These are phyloP conservation scores for Monilinia fructigena DNA, from an alignment of 2,329 filamentous ascomycete genomes.

Conservation along the genomic window DNA sequence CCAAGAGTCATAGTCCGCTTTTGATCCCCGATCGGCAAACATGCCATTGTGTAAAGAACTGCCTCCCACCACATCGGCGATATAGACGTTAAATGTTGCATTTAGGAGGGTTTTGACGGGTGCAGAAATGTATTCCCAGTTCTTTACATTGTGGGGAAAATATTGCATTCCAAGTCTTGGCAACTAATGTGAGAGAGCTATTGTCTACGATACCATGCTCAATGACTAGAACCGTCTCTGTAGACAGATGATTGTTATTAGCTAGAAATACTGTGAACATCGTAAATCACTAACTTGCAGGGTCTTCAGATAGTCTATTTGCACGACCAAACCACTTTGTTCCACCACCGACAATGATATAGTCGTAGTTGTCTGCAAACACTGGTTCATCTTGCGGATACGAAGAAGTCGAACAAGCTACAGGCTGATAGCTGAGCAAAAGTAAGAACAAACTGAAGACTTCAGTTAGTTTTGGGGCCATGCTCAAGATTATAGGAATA, in stretches of 20 bases:
- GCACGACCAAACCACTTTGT: constrained; percentile 39
- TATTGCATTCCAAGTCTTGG: constrained; percentile 13
- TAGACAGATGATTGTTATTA: neutral
- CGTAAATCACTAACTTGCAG: constrained; percentile 25
- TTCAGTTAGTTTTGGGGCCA: neutral
- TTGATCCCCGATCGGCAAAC: constrained; percentile 31
- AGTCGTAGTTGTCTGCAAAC: constrained; percentile 19
- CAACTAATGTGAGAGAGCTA: constrained; percentile 16
- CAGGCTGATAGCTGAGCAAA: neutral
- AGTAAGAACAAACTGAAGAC: neutral
- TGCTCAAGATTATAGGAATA: neutral
- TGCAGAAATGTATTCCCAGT: constrained; percentile 11
- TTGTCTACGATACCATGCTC: constrained; percentile 17
- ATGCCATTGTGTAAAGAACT: constrained; percentile 45
- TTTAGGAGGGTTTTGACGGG: neutral
- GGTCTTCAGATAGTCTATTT: constrained; percentile 43
- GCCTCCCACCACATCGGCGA: constrained; percentile 39
- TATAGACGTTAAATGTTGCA: constrained; percentile 8
- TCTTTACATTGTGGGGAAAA: constrained; percentile 19
- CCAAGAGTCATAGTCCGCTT: constrained; percentile 43
- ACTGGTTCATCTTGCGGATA: neutral
- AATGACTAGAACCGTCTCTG: constrained; percentile 16
- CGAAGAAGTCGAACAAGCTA: neutral
- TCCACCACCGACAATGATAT: constrained; percentile 17
- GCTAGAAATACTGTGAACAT: neutral